Percentiles rank a stretch among this genome's conserved stretches.
Conservation (phyloP, 176 grass and related monocot species). For the Elaeis guineensis region DNA sequence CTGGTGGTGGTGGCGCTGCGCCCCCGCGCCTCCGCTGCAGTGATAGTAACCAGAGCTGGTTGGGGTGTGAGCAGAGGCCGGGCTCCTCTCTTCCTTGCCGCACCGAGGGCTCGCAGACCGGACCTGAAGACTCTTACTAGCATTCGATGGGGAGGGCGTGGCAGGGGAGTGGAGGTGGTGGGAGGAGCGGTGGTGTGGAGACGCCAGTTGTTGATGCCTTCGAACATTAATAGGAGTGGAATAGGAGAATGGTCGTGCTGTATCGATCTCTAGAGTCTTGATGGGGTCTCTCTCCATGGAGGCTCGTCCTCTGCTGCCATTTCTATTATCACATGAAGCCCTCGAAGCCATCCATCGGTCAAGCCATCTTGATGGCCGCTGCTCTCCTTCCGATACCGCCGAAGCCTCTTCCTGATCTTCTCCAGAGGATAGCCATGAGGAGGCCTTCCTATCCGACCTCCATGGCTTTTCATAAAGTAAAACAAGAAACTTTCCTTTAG, state of each 20-base stretch:
- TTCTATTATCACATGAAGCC: constrained; percentile 64
- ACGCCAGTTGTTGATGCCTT: constrained; percentile 10
- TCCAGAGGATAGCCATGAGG: constrained; percentile 30
- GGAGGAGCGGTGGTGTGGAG: constrained; percentile 11
- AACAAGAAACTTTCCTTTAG: too few species aligned
- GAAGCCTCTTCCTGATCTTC: constrained; percentile 35
- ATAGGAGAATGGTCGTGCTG: constrained; percentile 75
- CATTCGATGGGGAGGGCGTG: constrained; percentile 67
- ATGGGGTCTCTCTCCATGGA: constrained; percentile 59
- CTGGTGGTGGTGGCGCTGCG: constrained; percentile 12
- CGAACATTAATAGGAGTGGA: constrained; percentile 34
- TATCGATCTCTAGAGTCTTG: constrained; percentile 89
- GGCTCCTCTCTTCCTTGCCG: constrained; percentile 5
- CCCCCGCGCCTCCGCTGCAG: too few species aligned
- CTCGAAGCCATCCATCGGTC: constrained; percentile 89
- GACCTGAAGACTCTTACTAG: constrained; percentile 36
- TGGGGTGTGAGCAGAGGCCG: neutral
- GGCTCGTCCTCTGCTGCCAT: constrained; percentile 40
- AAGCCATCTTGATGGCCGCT: constrained; percentile 43
- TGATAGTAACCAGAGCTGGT: too few species aligned
- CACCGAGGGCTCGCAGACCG: constrained; percentile 77
- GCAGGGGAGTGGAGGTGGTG: constrained; percentile 16
- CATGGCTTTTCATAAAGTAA: neutral
- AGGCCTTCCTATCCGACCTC: constrained; percentile 25
- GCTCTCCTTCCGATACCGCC: constrained; percentile 21